Evolutionary conservation across 179 eudicot species (phyloP).

Genomic region (Vitellaria paradoxa): DNA sequence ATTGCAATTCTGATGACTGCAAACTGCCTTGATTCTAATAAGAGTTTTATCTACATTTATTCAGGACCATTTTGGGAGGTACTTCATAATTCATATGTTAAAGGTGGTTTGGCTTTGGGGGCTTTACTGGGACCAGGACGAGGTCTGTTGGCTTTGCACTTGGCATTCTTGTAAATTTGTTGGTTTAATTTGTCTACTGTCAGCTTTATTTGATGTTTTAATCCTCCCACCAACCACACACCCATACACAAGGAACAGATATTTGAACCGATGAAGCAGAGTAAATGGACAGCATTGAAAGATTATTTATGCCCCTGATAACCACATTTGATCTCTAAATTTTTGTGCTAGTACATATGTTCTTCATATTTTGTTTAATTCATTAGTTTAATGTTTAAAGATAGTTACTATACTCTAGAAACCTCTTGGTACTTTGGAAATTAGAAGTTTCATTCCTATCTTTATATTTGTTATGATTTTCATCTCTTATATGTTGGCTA

Average conservation of each 20-base stretch:
- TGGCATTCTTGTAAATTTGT: not conserved
- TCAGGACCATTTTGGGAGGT: slow-evolving; percentile 68
- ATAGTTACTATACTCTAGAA: too few relatives aligned
- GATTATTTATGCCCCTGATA: not conserved
- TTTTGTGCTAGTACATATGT: not conserved
- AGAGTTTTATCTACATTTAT: slow-evolving; percentile 19
- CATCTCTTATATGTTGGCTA: not conserved
- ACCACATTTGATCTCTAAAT: not conserved
- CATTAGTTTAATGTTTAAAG: not conserved
- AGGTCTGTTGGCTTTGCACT: slow-evolving; percentile 41
- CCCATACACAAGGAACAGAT: not conserved
- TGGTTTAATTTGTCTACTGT: not conserved
- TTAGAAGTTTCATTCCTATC: slow-evolving; percentile 2
- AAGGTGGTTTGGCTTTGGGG: slow-evolving; percentile 80
- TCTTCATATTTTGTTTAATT: not conserved
- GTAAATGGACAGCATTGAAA: not conserved
- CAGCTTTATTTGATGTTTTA: not conserved
- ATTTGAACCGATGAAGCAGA: not conserved
- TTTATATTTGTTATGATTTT: not conserved
- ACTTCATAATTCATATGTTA: slow-evolving; percentile 82
- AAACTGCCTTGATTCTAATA: not conserved
- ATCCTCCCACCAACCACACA: not conserved
- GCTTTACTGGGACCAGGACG: slow-evolving; percentile 93
- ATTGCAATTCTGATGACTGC: not conserved
- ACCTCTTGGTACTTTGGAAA: not conserved